Evolutionary conservation across 306 rosid species (phyloP), one percentile per base, ranked within the genome.

Genomic region (Ormosia semicastrata): DNA sequence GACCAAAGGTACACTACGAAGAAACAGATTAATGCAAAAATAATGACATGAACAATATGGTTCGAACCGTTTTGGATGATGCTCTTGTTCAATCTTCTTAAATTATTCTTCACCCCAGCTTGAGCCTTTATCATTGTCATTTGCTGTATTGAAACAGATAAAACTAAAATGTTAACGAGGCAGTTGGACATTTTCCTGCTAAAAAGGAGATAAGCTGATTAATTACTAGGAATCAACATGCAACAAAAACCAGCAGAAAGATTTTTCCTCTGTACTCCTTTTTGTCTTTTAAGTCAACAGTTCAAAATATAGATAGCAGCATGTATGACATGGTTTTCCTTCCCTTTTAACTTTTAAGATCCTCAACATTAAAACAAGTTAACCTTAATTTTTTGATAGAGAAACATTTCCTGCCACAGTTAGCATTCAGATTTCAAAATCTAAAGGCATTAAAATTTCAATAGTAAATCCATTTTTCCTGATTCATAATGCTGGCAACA

Each of bases 71-170:
- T 90, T 77, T 89, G 91, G 83, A 95, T 76, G 52, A 93, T 88
- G 84, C 92, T 91, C 88, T 81, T 90, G 92, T 95, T 95, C 90
- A 95, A 87, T 90, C 97, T 90, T 84, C 98, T 89, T 29, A 95
- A 67, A 49, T 90, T 95, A 84, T 92, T 93, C 94, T 93, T 95
- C 83, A 95, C 92, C 73, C 98, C 97, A 13, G 92, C 98, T 74
- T 93, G 97, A 76, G 95, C 99, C 86, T 90, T 95, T 15, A 86
- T 88, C 86, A 95, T 71, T 30, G 94, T 89, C 90, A 89, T 78
- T 90, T 95, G 94, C 98, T 93, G 89, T 15, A 81, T 81, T 9
- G 63, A 52, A 89, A 76, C 18, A 71, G 64, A 84, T 29, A 68
- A 49, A 80, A 47, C 66, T 43, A 65, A 18, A 37, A 30, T 41